Evolutionary conservation across 2,329 filamentous ascomycete species (phyloP), one percentile per base, ranked within the genome.

Genomic region (Aureobasidium musti): DNA sequence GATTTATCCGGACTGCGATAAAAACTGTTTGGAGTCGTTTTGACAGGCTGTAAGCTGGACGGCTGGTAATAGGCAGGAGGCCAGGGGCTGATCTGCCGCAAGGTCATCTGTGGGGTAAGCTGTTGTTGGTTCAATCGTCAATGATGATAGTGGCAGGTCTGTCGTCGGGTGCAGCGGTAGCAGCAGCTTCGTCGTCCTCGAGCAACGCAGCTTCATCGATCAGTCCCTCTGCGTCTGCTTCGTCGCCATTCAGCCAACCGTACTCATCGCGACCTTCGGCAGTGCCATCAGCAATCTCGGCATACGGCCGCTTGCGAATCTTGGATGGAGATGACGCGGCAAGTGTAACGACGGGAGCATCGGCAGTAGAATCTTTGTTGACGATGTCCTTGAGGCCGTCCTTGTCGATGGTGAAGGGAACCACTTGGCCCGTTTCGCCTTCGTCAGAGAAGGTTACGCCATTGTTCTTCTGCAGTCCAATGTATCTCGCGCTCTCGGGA

Each of bases 171-270:
- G 30, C 39, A 30, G 35, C n/a, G 1, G 4, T 26, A 8, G 39
- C 52, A 30, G 53, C 52, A 28, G n/a, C 17, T 17, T 54, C 39
- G 5, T 60, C 59, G 30, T 59, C 66, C 26, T 67, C 66, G 41
- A 50, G 43, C n/a, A 67, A 43, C 5, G 59, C 66, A 21, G 49
- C 61, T 73, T 80, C 23, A 70, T 80, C 45, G 26, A 79, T 72
- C 63, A 79, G 57, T 2, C 78, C 78, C 68, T 80, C 78, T 37
- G 77, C 75, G 14, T 77, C 75, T 39, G 81, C 78, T 60, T 83
- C 82, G 65, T 84, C 83, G 66, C 89, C 87, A 71, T 89, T 85
- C 45, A 84, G 84, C 89, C 89, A 92, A 72, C 91, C 91, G 72
- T 90, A 86, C 69, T 91, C 89, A 67, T 89, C 87, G 19, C 82